Evolutionary conservation across 139 green algal genomes (phyloP), one percentile per base, ranked within the genome.

Genomic region (Nannochloris sp.): DNA sequence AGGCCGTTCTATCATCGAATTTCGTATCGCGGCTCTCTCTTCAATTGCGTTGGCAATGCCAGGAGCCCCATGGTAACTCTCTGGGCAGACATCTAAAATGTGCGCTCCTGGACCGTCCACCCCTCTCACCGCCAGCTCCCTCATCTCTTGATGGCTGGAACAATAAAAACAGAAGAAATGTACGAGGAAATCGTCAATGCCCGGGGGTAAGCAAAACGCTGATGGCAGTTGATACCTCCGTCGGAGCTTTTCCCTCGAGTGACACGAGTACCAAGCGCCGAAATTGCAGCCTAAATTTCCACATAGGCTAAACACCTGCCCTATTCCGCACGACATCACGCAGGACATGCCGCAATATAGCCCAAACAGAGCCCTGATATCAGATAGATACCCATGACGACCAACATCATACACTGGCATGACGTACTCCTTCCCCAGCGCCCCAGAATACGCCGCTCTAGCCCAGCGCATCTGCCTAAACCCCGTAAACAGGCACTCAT

Each of bases 141-240:
- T 36, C 49, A 69, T 8, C 66, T 82, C 75, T 25, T 66, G 60
- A 57, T 66, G 26, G 36, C 36, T 45, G 0, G 74, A 56, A 55
- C 74, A 75, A 61, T 77, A 81, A 49, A 75, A 68, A 56, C 74
- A 81, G 43, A 75, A 31, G 55, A 78, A 81, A 66, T 81, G 74
- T 2, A 74, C 64, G 28, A 72, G 46, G 56, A 59, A 81, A 61
- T 81, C 74, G 49, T 81, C 74, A 16, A 81, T 58, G 48, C 74
- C 74, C 0, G 74, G 62, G 2, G 71, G 71, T 36, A 74, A 25
- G 33, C 65, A 46, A 53, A 74, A 74, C 2, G 71, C 44, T 25
- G 70, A 40, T 1, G 74, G 74, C 65, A 81, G 66, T 25, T 74
- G 56, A 56, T 72, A 81, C 16, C 46, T 56, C 37, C 71, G 59